These are phyloP conservation scores for Aspergillus sojae DNA, from an alignment of 2,329 filamentous ascomycete species.

Conservation along the genomic window DNA sequence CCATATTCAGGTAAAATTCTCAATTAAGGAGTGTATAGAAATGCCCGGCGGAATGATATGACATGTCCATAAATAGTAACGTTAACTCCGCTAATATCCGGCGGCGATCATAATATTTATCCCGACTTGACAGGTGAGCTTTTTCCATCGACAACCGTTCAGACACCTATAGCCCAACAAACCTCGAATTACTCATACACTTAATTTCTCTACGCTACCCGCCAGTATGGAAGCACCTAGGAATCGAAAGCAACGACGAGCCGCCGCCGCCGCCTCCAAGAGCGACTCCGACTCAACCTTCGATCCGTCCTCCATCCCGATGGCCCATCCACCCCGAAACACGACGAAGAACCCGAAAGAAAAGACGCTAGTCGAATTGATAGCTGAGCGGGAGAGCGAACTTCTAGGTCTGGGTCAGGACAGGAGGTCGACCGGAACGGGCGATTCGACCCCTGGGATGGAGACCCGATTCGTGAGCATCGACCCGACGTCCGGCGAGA, in stretches of 20 bases:
- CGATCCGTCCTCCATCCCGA: constrained; percentile 38
- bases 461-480: constrained; percentile 38
- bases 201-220: background rate
- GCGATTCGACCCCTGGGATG: background rate
- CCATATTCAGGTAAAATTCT: background rate
- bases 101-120: constrained; percentile 8
- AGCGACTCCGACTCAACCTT: constrained; percentile 22
- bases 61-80: constrained; percentile 1
- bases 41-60: constrained; percentile 4
- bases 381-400: constrained; percentile 45
- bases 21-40: background rate
- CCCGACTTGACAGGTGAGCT: constrained; percentile 7
- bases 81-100: constrained; percentile 25
- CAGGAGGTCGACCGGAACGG: constrained; percentile 7
- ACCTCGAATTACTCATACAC: background rate
- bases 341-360: constrained; percentile 22
- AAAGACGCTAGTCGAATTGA: constrained; percentile 49
- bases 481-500: constrained; percentile 26
- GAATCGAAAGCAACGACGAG: constrained; percentile 46
- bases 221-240: constrained; percentile 31
- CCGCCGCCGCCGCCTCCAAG: constrained; percentile 26
- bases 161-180: constrained; percentile 2
- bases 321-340: constrained; percentile 29
- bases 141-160: constrained; percentile 7
- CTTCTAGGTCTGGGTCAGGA: constrained; percentile 24